Evolutionary conservation across 2,329 filamentous ascomycete genomes (phyloP).

Genomic region (Colletotrichum sp.): DNA sequence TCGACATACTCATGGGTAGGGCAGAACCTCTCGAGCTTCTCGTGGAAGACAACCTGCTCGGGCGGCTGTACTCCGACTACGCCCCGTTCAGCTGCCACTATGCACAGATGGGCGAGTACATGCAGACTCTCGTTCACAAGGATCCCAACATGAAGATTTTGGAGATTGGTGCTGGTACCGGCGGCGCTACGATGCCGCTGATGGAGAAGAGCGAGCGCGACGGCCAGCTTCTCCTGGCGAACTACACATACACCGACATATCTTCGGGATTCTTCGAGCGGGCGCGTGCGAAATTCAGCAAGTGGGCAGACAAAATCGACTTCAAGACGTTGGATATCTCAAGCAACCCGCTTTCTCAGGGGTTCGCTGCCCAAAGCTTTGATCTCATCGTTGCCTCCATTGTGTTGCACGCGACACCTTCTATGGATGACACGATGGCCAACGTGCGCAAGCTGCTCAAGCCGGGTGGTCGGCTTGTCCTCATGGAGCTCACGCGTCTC

Average conservation of each 20-base stretch:
- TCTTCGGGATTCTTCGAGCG: slow-evolving; percentile 28
- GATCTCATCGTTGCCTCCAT: slow-evolving; percentile 34
- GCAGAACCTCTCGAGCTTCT: neutral
- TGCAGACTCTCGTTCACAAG: neutral
- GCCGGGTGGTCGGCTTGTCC: slow-evolving; percentile 32
- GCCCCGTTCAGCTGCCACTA: too few species aligned
- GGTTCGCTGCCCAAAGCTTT: slow-evolving; percentile 28
- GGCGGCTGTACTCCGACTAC: neutral
- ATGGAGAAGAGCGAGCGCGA: slow-evolving; percentile 45
- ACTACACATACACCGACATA: slow-evolving; percentile 35
- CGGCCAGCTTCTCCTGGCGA: slow-evolving; percentile 23
- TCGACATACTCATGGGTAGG: neutral
- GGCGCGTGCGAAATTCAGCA: neutral
- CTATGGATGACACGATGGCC: slow-evolving; percentile 24
- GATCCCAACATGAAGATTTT: neutral
- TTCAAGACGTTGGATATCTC: slow-evolving; percentile 33
- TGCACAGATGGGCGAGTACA: neutral
- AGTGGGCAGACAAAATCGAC: slow-evolving; percentile 9
- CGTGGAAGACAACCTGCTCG: neutral
- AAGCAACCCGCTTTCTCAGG: slow-evolving; percentile 31
- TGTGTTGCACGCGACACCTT: slow-evolving; percentile 30
- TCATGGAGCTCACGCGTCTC: neutral
- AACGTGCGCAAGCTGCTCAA: slow-evolving; percentile 31
- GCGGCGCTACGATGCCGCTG: too few species aligned
- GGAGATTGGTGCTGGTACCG: neutral